Evolutionary conservation across 176 grass and related monocot genomes (phyloP), one percentile per base, ranked within the genome.

Genomic region (Aegilops longissima): DNA sequence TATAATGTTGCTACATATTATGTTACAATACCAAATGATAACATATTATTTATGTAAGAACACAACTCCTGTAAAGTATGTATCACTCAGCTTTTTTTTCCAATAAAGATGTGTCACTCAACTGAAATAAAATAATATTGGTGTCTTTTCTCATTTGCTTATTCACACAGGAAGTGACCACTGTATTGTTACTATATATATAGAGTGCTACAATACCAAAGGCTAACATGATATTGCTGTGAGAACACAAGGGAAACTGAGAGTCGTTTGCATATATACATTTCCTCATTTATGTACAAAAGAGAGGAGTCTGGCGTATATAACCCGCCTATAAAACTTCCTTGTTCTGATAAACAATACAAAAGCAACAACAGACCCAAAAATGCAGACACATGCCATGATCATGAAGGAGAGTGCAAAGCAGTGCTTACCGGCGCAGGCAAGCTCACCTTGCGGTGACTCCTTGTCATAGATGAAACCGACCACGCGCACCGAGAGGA

Each of bases 391-490:
- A 30, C 16, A 76, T 0, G 91, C 78, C 94, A 96, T 96, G 79
- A 96, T 88, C 56, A 86, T 2, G 72, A 96, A 96, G 6, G 94
- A 96, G 11, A 91, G 39, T 29, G 84, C 68, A 72, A 96, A 93
- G 61, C 91, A 96, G 14, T 86, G 94, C n/a, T 44, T 87, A 49
- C 94, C 94, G 6, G 3, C 27, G 47, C 91, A 96, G 17, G 61
- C 16, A 29, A 66, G 89, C 2, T 42, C 21, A 11, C 61, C 85
- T 5, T 77, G 54, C 5, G 87, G 66, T 16, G 94, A 87, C 29
- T 96, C 91, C 79, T 73, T 70, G 76, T 93, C 87, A 2, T 93
- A 96, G 16, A 96, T 86, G 87, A 86, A 93, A 8, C 91, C 94
- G 51, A 96, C 91, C 11, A 96, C 67, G 4, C 87, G 88, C 27